Evolutionary conservation across 2,329 filamentous ascomycete genomes (phyloP), one percentile per base, ranked within the genome.

Genomic region (Fusarium protoensiforme): DNA sequence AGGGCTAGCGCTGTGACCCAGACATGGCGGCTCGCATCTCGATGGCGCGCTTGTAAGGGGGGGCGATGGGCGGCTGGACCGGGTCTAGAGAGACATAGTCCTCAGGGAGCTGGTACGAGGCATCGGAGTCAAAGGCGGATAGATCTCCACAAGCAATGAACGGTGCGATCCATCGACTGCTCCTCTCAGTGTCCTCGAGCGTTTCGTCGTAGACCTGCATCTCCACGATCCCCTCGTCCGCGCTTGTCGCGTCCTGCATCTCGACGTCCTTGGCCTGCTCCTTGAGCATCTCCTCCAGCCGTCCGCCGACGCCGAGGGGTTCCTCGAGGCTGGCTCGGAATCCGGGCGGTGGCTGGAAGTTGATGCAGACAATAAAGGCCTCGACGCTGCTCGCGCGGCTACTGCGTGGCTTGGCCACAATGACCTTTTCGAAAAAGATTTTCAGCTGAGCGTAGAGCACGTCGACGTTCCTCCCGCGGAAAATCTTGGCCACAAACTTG

Each of bases 71-170:
- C 31, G 96, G 96, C 81, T 98, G 96, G 35, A 99, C 90, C 0
- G 96, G 96, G 80, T 98, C 95, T 57, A 98, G 88, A 75, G 93
- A 95, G 61, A 97, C 89, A 79, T 97, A 90, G 74, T 95, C 93
- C 68, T 95, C 93, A 1, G 96, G 95, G 20, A 99, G 86, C 75
- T 93, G 90, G 83, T 98, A 98, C 6, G 95, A 96, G 5, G 96
- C 96, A 86, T 99, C 96, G 1, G 96, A 95, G 84, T 99, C 96
- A 84, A 95, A 99, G 13, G 94, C 92, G 27, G 95, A 97, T 61
- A 99, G 87, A 83, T 99, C 96, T 53, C 96, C 96, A 81, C 96
- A 99, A n/a, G 96, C 95, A 78, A 99, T 89, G 80, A 99, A 99
- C 0, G 96, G 95, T 5, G 95, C 95, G 76, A 98, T 96, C 95